Base-by-base conservation (phyloP, 805 yeast species). In the Spathaspora girioi region DNA sequence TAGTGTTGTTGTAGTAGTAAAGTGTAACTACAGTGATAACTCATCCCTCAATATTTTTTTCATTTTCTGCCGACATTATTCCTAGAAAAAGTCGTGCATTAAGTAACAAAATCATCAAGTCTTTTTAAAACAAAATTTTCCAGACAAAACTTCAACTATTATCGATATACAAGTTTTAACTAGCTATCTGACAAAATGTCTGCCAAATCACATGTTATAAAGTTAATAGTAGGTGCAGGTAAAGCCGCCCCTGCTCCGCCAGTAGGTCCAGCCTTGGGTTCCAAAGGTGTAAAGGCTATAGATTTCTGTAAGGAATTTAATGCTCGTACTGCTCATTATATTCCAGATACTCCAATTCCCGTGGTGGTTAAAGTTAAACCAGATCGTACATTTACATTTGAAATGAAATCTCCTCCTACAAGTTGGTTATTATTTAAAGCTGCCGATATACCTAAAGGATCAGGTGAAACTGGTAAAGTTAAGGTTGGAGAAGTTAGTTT, bases 241-340 rank as follows among this genome's bases (percentile, higher is more conserved):
- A 89, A 91, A 67, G 99, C 99, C 0, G 94, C 97, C 1, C 98
- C 99, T 42, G 86, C 97, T 2, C 99, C 99, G 27, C 99, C 99
- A 6, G 98, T 94, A 27, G 99, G 99, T 58, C 99, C 99, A 45
- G 99, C 98, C 0, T 77, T 94, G 47, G 99, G 99, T 59, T 93
- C 98, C 53, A 93, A 93, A 69, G 99, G 99, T 77, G 96, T 94
- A 45, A 94, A 94, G 67, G 98, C 98, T 56, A 94, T 94, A 63
- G 99, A 94, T 69, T 94, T 94, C 64, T 93, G 98, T 74, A 94
- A 94, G 70, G 98, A 94, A 67, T 94, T 94, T 77, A 94, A 94
- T 67, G 99, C 99, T 23, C 84, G 97, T 68, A 91, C 98, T 11
- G 96, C 97, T 7, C 84, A 84, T 57, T 87, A 82, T 64, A 80